Conservation (phyloP, 73 alveolate species). For the Durusdinium trenchii region DNA sequence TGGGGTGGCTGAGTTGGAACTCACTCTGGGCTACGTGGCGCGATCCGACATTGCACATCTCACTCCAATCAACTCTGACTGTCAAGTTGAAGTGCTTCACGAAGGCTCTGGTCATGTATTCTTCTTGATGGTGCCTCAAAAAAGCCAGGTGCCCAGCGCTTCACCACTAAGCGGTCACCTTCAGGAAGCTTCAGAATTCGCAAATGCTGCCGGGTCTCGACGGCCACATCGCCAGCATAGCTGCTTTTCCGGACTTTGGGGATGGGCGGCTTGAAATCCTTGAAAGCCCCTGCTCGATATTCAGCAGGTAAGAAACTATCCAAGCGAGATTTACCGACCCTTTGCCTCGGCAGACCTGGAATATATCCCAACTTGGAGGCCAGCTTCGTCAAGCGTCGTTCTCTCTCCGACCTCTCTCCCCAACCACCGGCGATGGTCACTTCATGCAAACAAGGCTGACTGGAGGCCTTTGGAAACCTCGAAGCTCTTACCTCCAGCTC, state of each 20-base stretch:
- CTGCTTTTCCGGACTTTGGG: background rate
- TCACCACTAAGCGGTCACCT: constrained; percentile 58
- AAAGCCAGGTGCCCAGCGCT: constrained; percentile 63
- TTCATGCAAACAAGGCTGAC: constrained; percentile 48
- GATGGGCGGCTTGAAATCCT: background rate
- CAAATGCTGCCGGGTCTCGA: constrained; percentile 54
- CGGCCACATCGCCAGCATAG: constrained; percentile 55
- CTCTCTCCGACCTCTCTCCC: constrained; percentile 59
- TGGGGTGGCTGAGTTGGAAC: no score
- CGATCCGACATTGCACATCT: no score
- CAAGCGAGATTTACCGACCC: constrained; percentile 54
- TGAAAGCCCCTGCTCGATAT: constrained; percentile 76
- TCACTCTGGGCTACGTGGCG: no score
- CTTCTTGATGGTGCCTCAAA: constrained; percentile 25
- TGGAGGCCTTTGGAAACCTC: background rate
- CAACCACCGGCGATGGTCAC: constrained; percentile 88
- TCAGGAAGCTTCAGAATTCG: constrained; percentile 71
- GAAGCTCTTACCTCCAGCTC: background rate
- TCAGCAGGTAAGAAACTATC: constrained; percentile 73
- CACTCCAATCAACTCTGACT: no score
- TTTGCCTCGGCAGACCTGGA: constrained; percentile 62
- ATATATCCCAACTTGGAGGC: constrained; percentile 36
- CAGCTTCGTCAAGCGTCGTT: constrained; percentile 42
- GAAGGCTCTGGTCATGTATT: no score
- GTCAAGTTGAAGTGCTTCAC: no score